These are phyloP conservation scores for Sporothrix pseudoabietina DNA, from an alignment of 2,329 filamentous ascomycete genomes.

Conservation along the genomic window DNA sequence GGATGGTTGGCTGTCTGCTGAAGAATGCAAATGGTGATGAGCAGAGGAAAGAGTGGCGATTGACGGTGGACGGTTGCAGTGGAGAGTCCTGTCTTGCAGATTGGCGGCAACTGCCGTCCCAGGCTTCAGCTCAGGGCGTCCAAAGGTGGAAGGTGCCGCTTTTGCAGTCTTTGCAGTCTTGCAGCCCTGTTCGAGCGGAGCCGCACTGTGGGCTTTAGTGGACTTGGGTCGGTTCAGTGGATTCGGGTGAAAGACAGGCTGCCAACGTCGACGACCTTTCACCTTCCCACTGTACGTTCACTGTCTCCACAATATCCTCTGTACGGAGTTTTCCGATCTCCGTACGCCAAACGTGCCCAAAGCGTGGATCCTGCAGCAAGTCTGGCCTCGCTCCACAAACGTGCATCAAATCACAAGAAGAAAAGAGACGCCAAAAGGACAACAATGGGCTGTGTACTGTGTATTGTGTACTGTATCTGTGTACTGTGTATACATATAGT, in stretches of 20 bases:
- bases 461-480: too few relatives aligned
- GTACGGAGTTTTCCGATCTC: slow-evolving; percentile 10
- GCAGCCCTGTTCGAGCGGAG: background rate
- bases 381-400: background rate
- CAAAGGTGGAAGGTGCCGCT: slow-evolving; percentile 4
- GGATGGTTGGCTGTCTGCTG: background rate
- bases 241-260: background rate
- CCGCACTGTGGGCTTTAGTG: background rate
- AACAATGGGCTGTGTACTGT: background rate
- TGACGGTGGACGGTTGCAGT: background rate
- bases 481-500: too few relatives aligned
- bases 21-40: background rate
- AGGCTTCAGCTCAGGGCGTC: background rate
- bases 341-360: background rate
- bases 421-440: background rate
- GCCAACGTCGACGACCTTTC: too few relatives aligned
- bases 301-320: background rate
- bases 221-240: background rate
- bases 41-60: background rate
- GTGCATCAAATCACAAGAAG: background rate
- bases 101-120: slow-evolving; percentile 10
- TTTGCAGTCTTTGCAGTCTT: background rate
- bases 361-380: background rate
- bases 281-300: background rate
- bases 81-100: background rate